These are phyloP conservation scores for Gryganskiella cystojenkinii DNA, from an alignment of 192 early-diverging fungal species.

Conservation along the genomic window DNA sequence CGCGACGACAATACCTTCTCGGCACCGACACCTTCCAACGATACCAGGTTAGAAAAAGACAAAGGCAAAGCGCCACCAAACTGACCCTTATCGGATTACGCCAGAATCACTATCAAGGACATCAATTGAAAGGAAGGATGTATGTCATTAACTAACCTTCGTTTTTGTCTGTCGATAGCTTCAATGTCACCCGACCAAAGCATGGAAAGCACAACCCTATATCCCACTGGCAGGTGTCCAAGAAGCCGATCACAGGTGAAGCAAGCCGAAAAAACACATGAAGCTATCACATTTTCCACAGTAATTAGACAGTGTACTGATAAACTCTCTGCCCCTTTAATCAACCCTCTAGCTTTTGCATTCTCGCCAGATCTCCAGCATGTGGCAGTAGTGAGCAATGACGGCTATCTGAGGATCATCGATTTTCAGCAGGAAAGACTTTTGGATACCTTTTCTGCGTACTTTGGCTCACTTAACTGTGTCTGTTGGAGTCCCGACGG, in stretches of 20 bases:
- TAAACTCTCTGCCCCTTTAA: background rate
- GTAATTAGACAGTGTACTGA: background rate
- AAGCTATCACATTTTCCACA: background rate
- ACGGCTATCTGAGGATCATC: constrained; percentile 82
- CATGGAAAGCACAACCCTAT: constrained; percentile 82
- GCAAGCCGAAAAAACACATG: too few species aligned
- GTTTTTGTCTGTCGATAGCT: constrained; percentile 55
- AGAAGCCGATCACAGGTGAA: constrained; percentile 76
- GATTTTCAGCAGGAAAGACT: constrained; percentile 80
- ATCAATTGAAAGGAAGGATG: too few species aligned
- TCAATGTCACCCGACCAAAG: constrained; percentile 70
- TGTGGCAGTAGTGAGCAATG: constrained; percentile 82
- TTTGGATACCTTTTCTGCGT: constrained; percentile 80
- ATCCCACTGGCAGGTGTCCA: constrained; percentile 80
- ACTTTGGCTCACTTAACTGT: constrained; percentile 91
- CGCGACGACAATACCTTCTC: constrained; percentile 79
- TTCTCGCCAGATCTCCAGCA: constrained; percentile 89
- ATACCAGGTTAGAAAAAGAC: constrained; percentile 40
- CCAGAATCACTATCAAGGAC: too few species aligned
- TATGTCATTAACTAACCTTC: too few species aligned
- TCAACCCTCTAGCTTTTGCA: constrained; percentile 63
- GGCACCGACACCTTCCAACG: constrained; percentile 21
- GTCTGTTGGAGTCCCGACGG: constrained; percentile 93
- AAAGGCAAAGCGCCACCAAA: too few species aligned
- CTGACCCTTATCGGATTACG: too few species aligned